These are phyloP conservation scores for Talaromyces atroroseus DNA, from an alignment of 2,329 filamentous ascomycete genomes.

Conservation along the genomic window DNA sequence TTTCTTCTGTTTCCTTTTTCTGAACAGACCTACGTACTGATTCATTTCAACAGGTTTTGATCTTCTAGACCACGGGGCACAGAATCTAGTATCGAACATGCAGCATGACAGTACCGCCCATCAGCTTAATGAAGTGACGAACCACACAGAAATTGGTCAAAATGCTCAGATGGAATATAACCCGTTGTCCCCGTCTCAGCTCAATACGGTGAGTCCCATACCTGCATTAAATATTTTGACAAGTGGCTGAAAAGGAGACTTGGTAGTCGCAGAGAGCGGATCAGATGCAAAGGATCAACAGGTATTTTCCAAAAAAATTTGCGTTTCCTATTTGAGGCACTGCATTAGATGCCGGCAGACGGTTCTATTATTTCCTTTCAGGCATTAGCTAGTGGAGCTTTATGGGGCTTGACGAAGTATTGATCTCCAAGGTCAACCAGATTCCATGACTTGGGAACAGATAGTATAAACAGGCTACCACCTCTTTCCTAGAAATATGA, in stretches of 20 bases:
- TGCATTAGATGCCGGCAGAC: neutral
- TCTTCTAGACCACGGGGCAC: neutral
- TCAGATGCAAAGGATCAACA: slow-evolving; percentile 2
- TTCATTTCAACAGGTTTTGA: neutral
- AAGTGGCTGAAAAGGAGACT: neutral
- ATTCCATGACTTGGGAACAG: too few relatives aligned
- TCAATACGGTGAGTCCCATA: neutral
- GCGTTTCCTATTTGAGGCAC: neutral
- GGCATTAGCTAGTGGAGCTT: too few relatives aligned
- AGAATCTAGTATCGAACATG: neutral
- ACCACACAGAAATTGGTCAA: neutral
- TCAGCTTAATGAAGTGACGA: neutral
- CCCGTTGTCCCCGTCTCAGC: neutral
- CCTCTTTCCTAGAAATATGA: too few relatives aligned
- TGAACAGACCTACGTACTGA: neutral
- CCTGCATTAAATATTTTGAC: neutral
- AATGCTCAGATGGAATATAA: neutral
- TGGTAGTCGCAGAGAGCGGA: neutral
- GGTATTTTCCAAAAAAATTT: slow-evolving; percentile 4
- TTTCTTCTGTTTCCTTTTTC: neutral
- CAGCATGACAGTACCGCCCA: neutral
- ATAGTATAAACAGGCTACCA: too few relatives aligned
- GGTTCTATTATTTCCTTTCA: too few relatives aligned
- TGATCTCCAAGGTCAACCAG: neutral
- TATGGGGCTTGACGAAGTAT: too few relatives aligned